phyloP scores from a whole-genome alignment of 352 stramenopile genomes.

The Thalassiosira livingstoniorum region DNA sequence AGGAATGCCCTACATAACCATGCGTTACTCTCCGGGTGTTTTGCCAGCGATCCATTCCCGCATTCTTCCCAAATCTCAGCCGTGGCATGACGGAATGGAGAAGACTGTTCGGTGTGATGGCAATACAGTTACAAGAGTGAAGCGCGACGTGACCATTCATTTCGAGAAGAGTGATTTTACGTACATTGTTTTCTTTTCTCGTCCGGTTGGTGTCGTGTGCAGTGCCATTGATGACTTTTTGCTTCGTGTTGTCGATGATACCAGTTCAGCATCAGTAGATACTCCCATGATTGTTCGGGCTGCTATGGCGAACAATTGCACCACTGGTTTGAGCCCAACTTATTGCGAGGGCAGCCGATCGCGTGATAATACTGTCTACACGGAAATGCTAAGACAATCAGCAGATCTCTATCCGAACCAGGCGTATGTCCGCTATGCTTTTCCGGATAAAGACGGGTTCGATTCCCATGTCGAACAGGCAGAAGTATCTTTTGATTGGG shows the following conservation, averaged over 20 bases:
- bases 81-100: conserved; percentile 26
- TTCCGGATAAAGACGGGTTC: conserved; percentile 52
- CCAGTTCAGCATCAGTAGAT: too few relatives aligned
- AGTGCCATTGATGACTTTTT: too few relatives aligned
- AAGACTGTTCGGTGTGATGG: conserved; percentile 24
- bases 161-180: conserved; percentile 72
- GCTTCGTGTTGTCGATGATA: too few relatives aligned
- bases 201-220: conserved; percentile 72
- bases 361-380: conserved; percentile 59
- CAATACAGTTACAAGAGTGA: conserved; percentile 46
- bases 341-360: conserved; percentile 63
- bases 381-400: conserved; percentile 52
- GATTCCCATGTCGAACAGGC: conserved; percentile 42
- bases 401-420: conserved; percentile 59
- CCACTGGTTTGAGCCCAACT: conserved; percentile 69
- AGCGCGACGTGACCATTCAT: conserved; percentile 60
- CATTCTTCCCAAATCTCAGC: conserved; percentile 36
- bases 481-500: conserved; percentile 65
- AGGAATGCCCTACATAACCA: conserved; percentile 63
- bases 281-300: too few relatives aligned
- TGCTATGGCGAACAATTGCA: conserved; percentile 81
- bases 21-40: conserved; percentile 47
- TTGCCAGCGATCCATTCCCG: conserved; percentile 38
- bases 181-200: conserved; percentile 83
- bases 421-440: conserved; percentile 60